These are phyloP conservation scores for Phalaenopsis hybrid DNA, from an alignment of 116 monocot species.

Conservation along the genomic window DNA sequence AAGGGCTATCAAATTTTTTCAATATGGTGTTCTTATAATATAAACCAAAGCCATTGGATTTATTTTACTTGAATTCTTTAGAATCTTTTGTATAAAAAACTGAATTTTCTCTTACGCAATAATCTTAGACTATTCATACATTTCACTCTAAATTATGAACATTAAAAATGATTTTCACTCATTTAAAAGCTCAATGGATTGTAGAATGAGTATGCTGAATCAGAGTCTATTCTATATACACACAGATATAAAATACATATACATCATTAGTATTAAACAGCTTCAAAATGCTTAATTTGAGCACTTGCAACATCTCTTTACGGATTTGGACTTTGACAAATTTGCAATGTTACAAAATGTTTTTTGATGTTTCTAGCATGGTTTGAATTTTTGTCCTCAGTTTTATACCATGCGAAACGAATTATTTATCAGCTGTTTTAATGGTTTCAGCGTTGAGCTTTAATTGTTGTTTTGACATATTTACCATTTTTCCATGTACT, in stretches of 20 bases:
- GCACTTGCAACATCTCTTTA: neutral
- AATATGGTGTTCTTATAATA: no score
- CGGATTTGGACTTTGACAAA: neutral
- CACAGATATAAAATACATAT: neutral
- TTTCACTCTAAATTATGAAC: neutral
- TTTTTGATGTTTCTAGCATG: neutral
- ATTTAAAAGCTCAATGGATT: neutral
- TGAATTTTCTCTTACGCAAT: no score
- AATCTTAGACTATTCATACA: no score
- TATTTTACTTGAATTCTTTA: neutral
- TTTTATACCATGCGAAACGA: neutral
- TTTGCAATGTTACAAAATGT: neutral
- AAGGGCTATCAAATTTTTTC: no score
- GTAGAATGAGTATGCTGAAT: neutral
- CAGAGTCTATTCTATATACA: neutral
- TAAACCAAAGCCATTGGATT: neutral
- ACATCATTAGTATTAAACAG: neutral
- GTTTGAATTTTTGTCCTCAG: neutral
- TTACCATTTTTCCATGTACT: neutral
- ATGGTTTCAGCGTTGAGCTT: neutral
- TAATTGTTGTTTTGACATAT: neutral
- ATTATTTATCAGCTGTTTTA: neutral
- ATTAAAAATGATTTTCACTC: neutral
- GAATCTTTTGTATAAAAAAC: neutral
- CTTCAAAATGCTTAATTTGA: neutral